Base-by-base conservation (phyloP, 179 eudicot genomes). In the Heliamphora pulchella region DNA sequence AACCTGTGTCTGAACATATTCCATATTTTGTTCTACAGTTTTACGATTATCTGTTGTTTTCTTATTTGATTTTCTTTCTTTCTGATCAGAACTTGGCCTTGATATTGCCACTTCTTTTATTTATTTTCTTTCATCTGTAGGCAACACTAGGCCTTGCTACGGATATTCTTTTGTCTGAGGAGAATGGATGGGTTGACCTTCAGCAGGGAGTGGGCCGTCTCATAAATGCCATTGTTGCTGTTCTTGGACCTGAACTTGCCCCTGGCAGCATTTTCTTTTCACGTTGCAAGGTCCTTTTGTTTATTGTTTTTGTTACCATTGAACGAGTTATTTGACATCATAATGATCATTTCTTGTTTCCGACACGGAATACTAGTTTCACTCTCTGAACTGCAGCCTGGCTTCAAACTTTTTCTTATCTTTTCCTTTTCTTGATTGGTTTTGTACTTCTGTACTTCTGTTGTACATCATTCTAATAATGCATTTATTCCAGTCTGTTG, bases 211-310 rank as follows among this genome's bases (percentile, higher is more conserved):
- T 96, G 75, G 99, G 97, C 82, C 97, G 96, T 71, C 94, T 96
- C 72, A 90, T 96, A 79, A 96, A 96, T 90, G 99, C 99, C 77
- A 90, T 96, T 87, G 99, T 96, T 82, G 97, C 98, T 85, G 96
- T 94, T 76, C 89, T 94, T 83, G 99, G 99, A 79, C 99, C 99
- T 76, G 99, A 96, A 85, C 99, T 96, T 88, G 85, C 94, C 68
- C 96, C 99, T 74, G 99, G 93, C 78, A 96, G 99, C 90, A 94
- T 87, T 82, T 96, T 96, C 81, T 96, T 96, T 86, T 94, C 99
- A 14, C 98, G 98, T 80, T 94, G 98, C 93, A 96, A 92, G 99
- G 99, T 96, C 82, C 47, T 63, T 73, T 71, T 76, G n/a, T 53
- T 53, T 51, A 8, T 77, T 1, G 11, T 46, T 15, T 57, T 74